Evolutionary conservation across 1,284 basidiomycete species (phyloP).

Genomic region (Leccinum variabile): DNA sequence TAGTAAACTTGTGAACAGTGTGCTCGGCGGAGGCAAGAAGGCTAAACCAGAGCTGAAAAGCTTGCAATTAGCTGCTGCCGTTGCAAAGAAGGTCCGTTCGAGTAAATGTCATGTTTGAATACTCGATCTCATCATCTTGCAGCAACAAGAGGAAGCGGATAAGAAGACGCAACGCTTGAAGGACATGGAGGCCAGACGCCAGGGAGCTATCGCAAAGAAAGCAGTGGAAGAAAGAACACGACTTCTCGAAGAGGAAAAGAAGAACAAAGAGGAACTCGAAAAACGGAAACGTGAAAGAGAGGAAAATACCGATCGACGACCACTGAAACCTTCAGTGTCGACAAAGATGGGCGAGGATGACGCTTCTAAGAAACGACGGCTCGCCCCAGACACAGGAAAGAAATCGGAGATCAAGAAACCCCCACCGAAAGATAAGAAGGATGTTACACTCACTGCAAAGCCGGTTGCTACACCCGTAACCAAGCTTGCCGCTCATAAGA

Average conservation of each 20-base stretch:
- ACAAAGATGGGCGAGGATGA: conserved; percentile 72
- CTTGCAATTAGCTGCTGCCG: conserved; percentile 73
- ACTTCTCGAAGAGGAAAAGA: conserved; percentile 65
- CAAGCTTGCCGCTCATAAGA: conserved; percentile 29
- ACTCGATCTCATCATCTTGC: conserved; percentile 10
- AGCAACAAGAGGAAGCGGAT: conserved; percentile 87
- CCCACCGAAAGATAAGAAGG: conserved; percentile 46
- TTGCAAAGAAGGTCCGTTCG: conserved; percentile 75
- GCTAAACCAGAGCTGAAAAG: conserved; percentile 77
- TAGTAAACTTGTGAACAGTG: conserved; percentile 60
- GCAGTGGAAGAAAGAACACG: conserved; percentile 74
- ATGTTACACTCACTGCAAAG: conserved; percentile 30
- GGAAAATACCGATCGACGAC: conserved; percentile 67
- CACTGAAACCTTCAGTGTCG: conserved; percentile 39
- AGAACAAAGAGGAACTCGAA: conserved; percentile 67
- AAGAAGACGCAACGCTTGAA: conserved; percentile 73
- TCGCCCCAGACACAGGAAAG: conserved; percentile 54
- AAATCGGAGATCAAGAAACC: conserved; percentile 60
- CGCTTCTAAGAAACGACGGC: conserved; percentile 65
- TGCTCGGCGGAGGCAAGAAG: conserved; percentile 64
- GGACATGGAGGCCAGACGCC: conserved; percentile 78
- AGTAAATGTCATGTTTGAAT: not conserved
- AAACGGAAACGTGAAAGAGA: conserved; percentile 74
- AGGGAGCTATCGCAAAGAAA: conserved; percentile 70
- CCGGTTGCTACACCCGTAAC: conserved; percentile 40